A percentile compares a stretch with the other conserved stretches of the same genome.
These are phyloP conservation scores for Chiua virens DNA, from an alignment of 768 basidiomycete genomes.

Conservation along the genomic window DNA sequence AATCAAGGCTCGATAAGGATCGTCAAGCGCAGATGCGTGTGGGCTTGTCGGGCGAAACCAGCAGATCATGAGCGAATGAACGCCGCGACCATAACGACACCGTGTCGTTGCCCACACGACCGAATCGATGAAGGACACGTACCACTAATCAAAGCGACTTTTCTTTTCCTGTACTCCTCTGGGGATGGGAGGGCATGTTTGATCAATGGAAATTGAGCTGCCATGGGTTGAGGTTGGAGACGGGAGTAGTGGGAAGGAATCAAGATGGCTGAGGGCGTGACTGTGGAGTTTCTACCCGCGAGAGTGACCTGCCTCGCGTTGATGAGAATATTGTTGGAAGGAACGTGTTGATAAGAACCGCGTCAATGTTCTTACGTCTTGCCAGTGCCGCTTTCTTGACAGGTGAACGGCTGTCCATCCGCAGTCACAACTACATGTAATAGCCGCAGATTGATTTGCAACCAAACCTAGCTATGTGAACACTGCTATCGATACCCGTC, in stretches of 20 bases:
- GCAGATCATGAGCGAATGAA: conserved; percentile 1
- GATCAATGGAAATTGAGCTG: conserved; percentile 36
- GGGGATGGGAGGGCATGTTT: conserved; percentile 63
- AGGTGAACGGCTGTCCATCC: no score
- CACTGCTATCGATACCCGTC: no score
- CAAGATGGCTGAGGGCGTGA: conserved; percentile 1
- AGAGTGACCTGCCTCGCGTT: conserved; percentile 2
- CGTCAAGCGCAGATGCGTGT: neutral
- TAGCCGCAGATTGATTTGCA: no score
- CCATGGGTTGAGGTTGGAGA: conserved; percentile 14
- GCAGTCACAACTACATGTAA: no score
- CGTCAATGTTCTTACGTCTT: neutral
- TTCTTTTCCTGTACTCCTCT: conserved; percentile 85
- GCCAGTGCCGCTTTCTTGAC: neutral
- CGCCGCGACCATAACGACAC: neutral
- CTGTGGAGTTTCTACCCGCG: neutral
- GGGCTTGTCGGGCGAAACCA: neutral
- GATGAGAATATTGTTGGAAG: conserved; percentile 1
- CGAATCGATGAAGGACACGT: conserved; percentile 20
- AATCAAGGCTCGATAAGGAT: neutral
- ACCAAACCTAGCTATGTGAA: no score
- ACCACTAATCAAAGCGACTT: conserved; percentile 94
- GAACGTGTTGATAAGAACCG: conserved; percentile 5
- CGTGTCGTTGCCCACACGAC: conserved; percentile 1
- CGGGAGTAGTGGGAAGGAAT: neutral